A percentile compares a stretch with the other conserved stretches of the same genome.
These are phyloP conservation scores for Dendrobium catenatum DNA, from an alignment of 106 monocot genomes.

Conservation along the genomic window DNA sequence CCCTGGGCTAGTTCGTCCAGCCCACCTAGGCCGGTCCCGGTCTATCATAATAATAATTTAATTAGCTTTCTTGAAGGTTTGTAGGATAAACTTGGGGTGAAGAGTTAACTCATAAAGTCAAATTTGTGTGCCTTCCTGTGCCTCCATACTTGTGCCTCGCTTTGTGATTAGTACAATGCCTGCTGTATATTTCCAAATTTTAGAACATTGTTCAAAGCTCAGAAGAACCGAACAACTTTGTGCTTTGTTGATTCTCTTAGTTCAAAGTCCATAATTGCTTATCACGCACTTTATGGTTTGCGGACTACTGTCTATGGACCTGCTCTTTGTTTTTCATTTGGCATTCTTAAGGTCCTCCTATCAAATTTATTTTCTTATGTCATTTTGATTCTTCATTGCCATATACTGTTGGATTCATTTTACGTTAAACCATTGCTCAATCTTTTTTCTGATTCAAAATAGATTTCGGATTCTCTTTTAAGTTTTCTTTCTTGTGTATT, in stretches of 20 bases:
- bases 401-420: slow-evolving; percentile 2
- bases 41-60: neutral
- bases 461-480: neutral
- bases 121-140: neutral
- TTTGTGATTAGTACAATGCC: neutral
- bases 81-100: neutral
- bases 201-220: neutral
- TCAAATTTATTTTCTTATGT: neutral
- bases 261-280: neutral
- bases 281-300: neutral
- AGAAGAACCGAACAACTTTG: neutral
- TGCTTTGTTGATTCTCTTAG: neutral
- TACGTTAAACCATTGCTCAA: neutral
- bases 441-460: neutral
- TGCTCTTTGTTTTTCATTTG: neutral
- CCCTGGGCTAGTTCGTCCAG: too few relatives aligned
- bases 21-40: too few relatives aligned
- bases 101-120: neutral
- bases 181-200: neutral
- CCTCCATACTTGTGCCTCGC: neutral
- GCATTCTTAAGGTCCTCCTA: neutral
- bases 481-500: neutral
- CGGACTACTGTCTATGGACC: neutral
- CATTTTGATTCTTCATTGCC: neutral
- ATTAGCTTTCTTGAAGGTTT: neutral